Base-by-base conservation (phyloP, 139 green algal genomes). In the Chlorella sorokiniana region DNA sequence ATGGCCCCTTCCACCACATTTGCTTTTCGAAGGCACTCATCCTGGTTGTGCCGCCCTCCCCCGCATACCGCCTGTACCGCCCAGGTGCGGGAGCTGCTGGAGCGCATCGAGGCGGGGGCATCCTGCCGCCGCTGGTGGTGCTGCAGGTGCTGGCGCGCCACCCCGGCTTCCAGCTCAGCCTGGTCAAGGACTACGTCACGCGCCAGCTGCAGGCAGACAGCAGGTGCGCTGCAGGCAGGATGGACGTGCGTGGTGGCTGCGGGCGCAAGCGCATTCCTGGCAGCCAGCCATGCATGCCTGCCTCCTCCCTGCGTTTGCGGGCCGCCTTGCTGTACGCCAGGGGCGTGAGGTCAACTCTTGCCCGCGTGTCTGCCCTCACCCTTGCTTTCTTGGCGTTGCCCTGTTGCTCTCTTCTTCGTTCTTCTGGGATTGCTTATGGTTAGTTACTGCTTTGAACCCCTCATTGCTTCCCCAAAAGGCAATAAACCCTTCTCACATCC, bases 71-170 rank as follows among this genome's bases (percentile, higher is more conserved):
- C 51, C 9, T 33, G 33, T n/a, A n/a, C n/a, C n/a, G n/a, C n/a
- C n/a, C 61, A 77, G 48, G 76, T 84, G 37, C 64, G 51, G 76
- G 79, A 96, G 87, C 89, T 98, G 59, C 80, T 99, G 74, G 65
- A 73, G 7, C 87, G 92, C 68, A 90, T 98, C 27, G 95, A 99
- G 90, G 80, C 73, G 2, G 88, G 14, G 82, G 61, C 27, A 85
- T 98, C 64, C 86, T 99, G 79, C 94, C 96, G 3, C 95, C 96
- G 5, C 85, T 99, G 59, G 86, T 97, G 77, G 95, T 99, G 62
- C 86, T 99, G 82, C 92, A 96, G 78, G 89, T 89, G 25, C 89
- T 98, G 64, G 81, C 92, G 6, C 78, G 77, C 25, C 97, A 97
- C 89, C 85, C 81, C 1, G 70, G 81, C 18, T 87, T 98, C 20